phyloP scores from a whole-genome alignment of 768 basidiomycete species.

The Psilocybe cyanescens region DNA sequence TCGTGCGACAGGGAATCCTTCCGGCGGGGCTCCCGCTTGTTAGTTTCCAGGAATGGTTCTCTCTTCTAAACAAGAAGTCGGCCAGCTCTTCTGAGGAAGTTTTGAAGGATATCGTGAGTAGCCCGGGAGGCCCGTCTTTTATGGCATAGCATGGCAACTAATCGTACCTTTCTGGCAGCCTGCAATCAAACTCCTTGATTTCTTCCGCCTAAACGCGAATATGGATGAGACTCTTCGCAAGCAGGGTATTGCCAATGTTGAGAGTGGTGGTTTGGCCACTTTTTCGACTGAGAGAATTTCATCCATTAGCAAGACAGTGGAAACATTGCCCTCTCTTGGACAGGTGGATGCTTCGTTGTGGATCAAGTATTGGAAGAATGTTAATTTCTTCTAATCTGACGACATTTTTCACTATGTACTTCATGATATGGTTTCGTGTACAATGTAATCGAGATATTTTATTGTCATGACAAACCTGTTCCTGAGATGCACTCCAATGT shows the following conservation, averaged over 20 bases:
- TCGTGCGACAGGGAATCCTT: slow-evolving; percentile 18
- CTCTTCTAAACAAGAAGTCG: slow-evolving; percentile 15
- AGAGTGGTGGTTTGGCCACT: slow-evolving; percentile 26
- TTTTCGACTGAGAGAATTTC: slow-evolving; percentile 33
- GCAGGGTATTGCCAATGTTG: slow-evolving; percentile 9
- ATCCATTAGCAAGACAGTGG: slow-evolving; percentile 37
- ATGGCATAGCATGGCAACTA: neutral
- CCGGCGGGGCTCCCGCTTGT: slow-evolving; percentile 15
- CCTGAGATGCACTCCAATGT: neutral
- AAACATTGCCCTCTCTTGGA: slow-evolving; percentile 26
- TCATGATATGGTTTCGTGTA: too few relatives aligned
- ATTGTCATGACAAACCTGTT: neutral
- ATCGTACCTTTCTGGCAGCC: slow-evolving; percentile 26
- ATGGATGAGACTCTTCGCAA: slow-evolving; percentile 20
- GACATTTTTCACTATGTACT: neutral
- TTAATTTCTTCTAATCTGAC: neutral
- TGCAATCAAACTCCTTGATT: slow-evolving; percentile 37
- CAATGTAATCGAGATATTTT: neutral
- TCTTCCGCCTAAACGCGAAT: slow-evolving; percentile 28
- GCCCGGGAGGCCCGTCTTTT: neutral
- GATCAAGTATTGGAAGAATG: slow-evolving; percentile 41
- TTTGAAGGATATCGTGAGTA: slow-evolving; percentile 21
- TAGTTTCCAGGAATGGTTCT: slow-evolving; percentile 22
- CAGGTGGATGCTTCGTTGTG: slow-evolving; percentile 31
- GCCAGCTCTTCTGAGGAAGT: slow-evolving; percentile 8